Conservation (phyloP, 2,329 filamentous ascomycete genomes). For the Colletotrichum scovillei region DNA sequence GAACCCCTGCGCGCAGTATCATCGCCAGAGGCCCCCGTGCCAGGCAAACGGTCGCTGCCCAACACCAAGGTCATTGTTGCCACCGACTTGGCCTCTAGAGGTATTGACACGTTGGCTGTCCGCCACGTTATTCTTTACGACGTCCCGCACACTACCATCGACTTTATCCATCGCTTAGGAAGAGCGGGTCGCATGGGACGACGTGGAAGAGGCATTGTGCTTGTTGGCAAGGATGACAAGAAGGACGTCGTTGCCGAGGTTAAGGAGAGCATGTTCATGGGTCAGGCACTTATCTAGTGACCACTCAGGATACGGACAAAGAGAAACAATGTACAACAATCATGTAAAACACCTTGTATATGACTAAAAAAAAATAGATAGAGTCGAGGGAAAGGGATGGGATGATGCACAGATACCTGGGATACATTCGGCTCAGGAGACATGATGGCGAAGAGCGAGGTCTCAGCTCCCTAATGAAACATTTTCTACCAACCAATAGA, state of each 20-base stretch:
- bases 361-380: neutral
- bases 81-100: constrained; percentile 90
- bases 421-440: constrained; percentile 4
- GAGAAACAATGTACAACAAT: constrained; percentile 10
- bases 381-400: neutral
- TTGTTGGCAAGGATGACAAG: constrained; percentile 90
- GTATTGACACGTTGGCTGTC: constrained; percentile 93
- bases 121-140: constrained; percentile 94
- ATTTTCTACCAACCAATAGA: neutral
- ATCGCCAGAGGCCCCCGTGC: constrained; percentile 41
- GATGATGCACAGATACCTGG: constrained; percentile 13
- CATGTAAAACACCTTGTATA: constrained; percentile 24
- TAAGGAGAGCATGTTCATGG: constrained; percentile 87
- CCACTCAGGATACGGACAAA: neutral
- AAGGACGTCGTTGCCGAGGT: constrained; percentile 93
- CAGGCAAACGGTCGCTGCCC: constrained; percentile 64
- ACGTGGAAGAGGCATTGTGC: constrained; percentile 87
- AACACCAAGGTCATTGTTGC: constrained; percentile 94
- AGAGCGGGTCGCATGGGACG: constrained; percentile 93
- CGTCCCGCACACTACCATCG: constrained; percentile 97
- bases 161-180: constrained; percentile 96
- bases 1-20: constrained; percentile 51
- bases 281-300: constrained; percentile 77
- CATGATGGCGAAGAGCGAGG: neutral
- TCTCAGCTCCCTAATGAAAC: constrained; percentile 1